Evolutionary conservation across 2,329 filamentous ascomycete species (phyloP), one percentile per base, ranked within the genome.

Genomic region (Ophiognomonia clavigignenti-juglandacearum): DNA sequence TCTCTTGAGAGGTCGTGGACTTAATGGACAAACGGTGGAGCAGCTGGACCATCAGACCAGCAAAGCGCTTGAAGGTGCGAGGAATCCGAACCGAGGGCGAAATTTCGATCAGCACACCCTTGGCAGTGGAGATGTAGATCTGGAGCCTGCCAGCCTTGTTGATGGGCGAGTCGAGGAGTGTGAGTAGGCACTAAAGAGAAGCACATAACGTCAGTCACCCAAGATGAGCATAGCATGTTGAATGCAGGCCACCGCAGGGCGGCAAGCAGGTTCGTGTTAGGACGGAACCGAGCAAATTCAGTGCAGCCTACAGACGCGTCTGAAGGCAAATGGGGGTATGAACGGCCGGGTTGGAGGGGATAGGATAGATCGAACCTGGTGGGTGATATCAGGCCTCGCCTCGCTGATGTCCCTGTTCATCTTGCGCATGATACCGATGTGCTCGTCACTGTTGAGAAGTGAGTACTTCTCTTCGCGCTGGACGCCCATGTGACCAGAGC

Each of bases 341-440:
- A n/a, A n/a, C n/a, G 20, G 11, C 18, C 57, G 56, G 56, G 57
- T 57, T 39, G 34, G 32, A n/a, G 39, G 31, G 41, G n/a, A 43
- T 31, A 42, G 41, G 50, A 11, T n/a, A n/a, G 23, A 13, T 49
- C 51, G 54, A 52, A 96, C 92, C 88, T 97, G 93, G 67, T 98
- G 93, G 38, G 93, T 96, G 61, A 98, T 98, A 69, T 98, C 93
- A 37, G 93, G 93, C 58, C 93, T 83, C 51, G 93, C 93, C 69
- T 98, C 93, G 66, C 91, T 96, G 56, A 98, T 97, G 65, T 98
- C 93, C 59, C 93, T 81, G 66, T 95, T 95, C 92, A 97, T 97
- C 76, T 97, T 98, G 62, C 93, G 86, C 90, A 98, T 96, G 56
- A 97, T 87, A 53, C 93, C 93, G 58, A 98, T 98, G 66, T 98